These are phyloP conservation scores for Candida nemodendra DNA, from an alignment of 805 yeast species.

Conservation along the genomic window DNA sequence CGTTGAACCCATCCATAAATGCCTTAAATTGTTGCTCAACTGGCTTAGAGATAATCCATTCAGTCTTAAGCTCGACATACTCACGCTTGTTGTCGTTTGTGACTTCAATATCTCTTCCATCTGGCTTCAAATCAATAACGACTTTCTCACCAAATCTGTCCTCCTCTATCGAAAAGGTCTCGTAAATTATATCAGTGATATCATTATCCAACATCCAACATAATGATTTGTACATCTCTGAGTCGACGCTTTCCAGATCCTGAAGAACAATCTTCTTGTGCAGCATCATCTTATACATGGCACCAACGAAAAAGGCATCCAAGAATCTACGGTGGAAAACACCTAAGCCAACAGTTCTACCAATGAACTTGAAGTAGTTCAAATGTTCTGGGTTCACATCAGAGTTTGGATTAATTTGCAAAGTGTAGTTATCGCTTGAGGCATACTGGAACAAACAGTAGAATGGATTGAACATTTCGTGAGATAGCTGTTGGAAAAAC, in stretches of 20 bases:
- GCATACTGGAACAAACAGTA: conserved; percentile 97
- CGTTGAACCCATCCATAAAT: conserved; percentile 95
- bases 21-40: conserved; percentile 96
- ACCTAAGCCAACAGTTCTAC: conserved; percentile 97
- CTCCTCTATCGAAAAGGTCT: conserved; percentile 82
- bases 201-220: conserved; percentile 96
- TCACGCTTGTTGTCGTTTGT: conserved; percentile 94
- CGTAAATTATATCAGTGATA: conserved; percentile 80
- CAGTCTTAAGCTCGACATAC: conserved; percentile 90
- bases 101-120: conserved; percentile 86
- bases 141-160: conserved; percentile 94
- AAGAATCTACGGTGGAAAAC: conserved; percentile 97
- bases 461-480: conserved; percentile 98
- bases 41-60: conserved; percentile 92
- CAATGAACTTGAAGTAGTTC: conserved; percentile 96
- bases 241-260: conserved; percentile 99
- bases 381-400: conserved; percentile 97
- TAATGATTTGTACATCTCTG: conserved; percentile 90
- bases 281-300: conserved; percentile 95
- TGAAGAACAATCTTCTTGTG: conserved; percentile 91
- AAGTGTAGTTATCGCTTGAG: conserved; percentile 95
- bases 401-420: conserved; percentile 96
- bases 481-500: conserved; percentile 92
- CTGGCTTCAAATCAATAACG: conserved; percentile 84
- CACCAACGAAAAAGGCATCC: conserved; percentile 98